Evolutionary conservation across 1,139 yeast genomes (phyloP), one percentile per base, ranked within the genome.

Genomic region (Kazachstania sp.): DNA sequence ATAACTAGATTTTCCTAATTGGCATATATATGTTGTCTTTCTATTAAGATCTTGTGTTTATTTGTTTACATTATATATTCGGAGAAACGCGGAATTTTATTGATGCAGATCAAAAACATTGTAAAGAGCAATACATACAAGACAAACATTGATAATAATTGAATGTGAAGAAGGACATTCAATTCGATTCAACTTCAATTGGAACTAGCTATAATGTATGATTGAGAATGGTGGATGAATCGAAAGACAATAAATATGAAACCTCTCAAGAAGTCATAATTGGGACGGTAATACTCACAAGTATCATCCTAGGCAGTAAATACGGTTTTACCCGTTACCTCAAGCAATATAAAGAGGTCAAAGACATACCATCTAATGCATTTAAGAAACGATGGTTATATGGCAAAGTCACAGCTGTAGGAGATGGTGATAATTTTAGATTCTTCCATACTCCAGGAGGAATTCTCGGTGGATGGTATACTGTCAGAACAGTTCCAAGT

Each of bases 371-470:
- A 2, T 49, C 55, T 11, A 41, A 49, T 1, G 59, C 59, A 23
- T 71, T 73, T 47, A 67, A 71, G n/a, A 66, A 61, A 12, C 65
- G 73, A 29, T 72, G 74, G 54, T 56, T 90, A n/a, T 75, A 77
- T 48, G 98, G 98, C 0, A 73, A 75, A 47, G 97, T 90, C 5
- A 86, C 96, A 0, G 72, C 94, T 3, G 98, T 92, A 0, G 97
- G 97, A 0, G 98, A 92, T 65, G 98, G 97, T 4, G 99, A 92
- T 63, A 90, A 90, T 61, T 92, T 92, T 65, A 83, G 92, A 47
- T 78, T 92, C 55, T 92, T 73, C 60, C 99, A 92, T 63, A 82
- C 95, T 0, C 99, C 99, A 0, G 97, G 97, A 3, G 98, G 98
- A 0, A 50, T 74, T 0, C 59, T 81, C 1, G 77, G 82, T 4